A percentile compares a stretch with the other conserved stretches of the same genome.
Evolutionary conservation across 164 flowering plant species (phyloP).

Genomic region (Vitis labrusca): DNA sequence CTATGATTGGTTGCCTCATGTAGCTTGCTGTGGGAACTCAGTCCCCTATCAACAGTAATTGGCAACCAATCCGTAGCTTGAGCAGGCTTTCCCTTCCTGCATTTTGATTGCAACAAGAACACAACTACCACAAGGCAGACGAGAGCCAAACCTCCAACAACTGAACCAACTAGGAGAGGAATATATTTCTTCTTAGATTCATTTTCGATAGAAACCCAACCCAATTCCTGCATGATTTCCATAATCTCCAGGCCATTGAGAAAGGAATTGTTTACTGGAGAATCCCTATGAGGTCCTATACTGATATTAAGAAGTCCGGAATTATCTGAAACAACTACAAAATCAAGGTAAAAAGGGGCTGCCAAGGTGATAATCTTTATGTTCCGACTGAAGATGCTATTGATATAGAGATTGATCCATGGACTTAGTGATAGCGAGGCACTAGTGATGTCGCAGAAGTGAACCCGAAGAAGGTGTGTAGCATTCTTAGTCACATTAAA

Average conservation of each 20-base stretch:
- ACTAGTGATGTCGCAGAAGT: slow-evolving; percentile 12
- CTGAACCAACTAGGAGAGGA: slow-evolving; percentile 14
- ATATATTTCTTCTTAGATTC: background rate
- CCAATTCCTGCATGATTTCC: background rate
- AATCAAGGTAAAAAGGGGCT: slow-evolving; percentile 11
- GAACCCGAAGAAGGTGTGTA: slow-evolving; percentile 9
- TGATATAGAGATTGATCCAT: background rate
- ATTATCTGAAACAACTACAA: slow-evolving; percentile 8
- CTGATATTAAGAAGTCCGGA: slow-evolving; percentile 6
- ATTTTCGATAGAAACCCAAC: background rate
- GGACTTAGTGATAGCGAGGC: no score
- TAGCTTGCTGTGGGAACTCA: background rate
- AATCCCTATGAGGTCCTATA: background rate
- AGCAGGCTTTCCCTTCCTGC: slow-evolving; percentile 9
- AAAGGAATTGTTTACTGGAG: background rate
- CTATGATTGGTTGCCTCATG: slow-evolving; percentile 2
- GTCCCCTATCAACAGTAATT: slow-evolving; percentile 2
- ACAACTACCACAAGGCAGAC: slow-evolving; percentile 7
- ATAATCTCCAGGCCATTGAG: slow-evolving; percentile 19
- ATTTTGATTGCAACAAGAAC: background rate
- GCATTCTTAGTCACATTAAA: background rate
- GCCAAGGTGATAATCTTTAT: background rate
- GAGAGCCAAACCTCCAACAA: slow-evolving; percentile 12
- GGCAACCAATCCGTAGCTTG: slow-evolving; percentile 16
- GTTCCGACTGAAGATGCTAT: background rate